Base-by-base conservation (phyloP, 2,329 filamentous ascomycete species). In the Alternaria sp. region DNA sequence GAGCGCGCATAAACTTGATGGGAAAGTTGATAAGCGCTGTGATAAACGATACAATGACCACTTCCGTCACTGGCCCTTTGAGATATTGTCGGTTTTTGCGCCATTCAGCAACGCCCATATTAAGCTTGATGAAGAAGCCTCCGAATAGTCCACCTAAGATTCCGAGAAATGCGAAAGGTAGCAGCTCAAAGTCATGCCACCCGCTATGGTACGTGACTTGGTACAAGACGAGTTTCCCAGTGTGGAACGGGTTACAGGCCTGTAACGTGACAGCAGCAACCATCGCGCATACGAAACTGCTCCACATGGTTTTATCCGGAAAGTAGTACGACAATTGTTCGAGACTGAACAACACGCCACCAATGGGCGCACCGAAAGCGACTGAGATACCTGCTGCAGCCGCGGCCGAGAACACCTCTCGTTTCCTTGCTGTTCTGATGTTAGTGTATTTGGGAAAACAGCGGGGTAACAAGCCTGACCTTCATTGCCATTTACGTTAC, bases 281-380 rank as follows among this genome's bases (percentile, higher is more conserved):
- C 94, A 98, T 98, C 76, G 95, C 95, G 73, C 95, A 98, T 41
- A 99, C 95, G 74, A 99, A 99, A 73, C 93, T 97, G 78, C 97
- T 95, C 95, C 95, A 99, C 95, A 99, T 98, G 10, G 95, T 98
- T 80, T 98, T 98, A 80, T 98, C 94, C 0, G 95, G 94, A 70
- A 98, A 98, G 79, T 97, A 98, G 78, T 97, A 98, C 1, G 93
- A 97, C 3, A 98, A 84, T 85, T 97, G 93, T 87, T 92, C 94
- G n/a, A 98, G 86, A 79, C 92, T 96, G 83, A 98, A 98, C 20
- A 98, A 82, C 22, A 98, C 94, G 48, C 94, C 94, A 11, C 94
- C 95, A 57, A 98, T 97, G 9, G 94, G 94, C 6, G 94, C 92
- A 30, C 94, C 94, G 77, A 97, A 97, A 45, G 94, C 94, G 28